Percentiles rank a stretch among this genome's conserved stretches.
phyloP scores from a whole-genome alignment of 2,329 filamentous ascomycete species.

The Aspergillus udagawae region DNA sequence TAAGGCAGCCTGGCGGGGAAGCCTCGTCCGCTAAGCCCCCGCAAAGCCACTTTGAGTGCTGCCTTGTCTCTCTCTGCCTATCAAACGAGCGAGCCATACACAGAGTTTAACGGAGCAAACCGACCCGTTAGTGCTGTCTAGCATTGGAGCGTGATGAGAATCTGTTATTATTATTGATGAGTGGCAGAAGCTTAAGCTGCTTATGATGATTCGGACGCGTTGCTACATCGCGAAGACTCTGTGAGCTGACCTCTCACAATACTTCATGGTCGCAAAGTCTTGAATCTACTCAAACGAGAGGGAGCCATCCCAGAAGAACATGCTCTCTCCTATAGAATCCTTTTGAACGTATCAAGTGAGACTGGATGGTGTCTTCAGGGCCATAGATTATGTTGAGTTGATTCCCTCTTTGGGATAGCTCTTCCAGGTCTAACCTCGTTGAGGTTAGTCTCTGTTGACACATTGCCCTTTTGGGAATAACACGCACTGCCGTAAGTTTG shows the following conservation, averaged over 20 bases:
- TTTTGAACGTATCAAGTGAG: background rate
- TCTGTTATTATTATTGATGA: too few species aligned
- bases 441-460: background rate
- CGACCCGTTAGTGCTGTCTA: background rate
- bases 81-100: background rate
- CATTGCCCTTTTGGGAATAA: background rate
- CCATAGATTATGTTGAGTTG: background rate
- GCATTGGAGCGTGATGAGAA: too few species aligned
- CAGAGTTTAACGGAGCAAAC: background rate
- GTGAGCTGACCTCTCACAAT: background rate
- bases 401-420: background rate
- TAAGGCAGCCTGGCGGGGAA: background rate
- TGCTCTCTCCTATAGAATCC: background rate
- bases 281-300: background rate
- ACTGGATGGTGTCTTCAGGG: background rate
- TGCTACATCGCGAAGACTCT: background rate
- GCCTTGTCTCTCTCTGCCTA: background rate
- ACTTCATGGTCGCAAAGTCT: background rate
- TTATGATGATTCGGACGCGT: background rate
- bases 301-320: background rate
- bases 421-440: background rate
- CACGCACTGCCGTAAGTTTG: background rate
- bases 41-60: background rate
- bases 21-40: background rate
- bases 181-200: background rate